phyloP scores from a whole-genome alignment of 345 rosid species.

The Corchorus capsularis region DNA sequence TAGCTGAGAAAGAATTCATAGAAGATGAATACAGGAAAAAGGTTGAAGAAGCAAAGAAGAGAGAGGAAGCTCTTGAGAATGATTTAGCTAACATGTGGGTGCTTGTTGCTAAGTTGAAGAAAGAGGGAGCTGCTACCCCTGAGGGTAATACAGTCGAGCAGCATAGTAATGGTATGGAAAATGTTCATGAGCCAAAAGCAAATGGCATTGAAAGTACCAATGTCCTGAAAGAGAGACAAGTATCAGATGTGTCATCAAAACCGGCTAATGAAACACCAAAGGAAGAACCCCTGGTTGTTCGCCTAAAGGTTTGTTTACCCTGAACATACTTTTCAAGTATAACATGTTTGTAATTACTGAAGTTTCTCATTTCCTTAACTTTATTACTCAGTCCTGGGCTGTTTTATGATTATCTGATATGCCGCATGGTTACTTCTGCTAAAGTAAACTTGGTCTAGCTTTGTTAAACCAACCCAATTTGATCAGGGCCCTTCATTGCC shows the following conservation, averaged over 20 bases:
- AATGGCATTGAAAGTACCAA: conserved; percentile 39
- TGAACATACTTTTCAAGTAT: neutral
- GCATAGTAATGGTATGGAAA: conserved; percentile 33
- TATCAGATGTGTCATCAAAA: conserved; percentile 43
- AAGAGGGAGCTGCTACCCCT: conserved; percentile 60
- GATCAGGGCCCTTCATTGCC: neutral
- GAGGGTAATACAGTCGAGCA: conserved; percentile 53
- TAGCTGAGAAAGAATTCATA: conserved; percentile 80
- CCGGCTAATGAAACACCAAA: conserved; percentile 56
- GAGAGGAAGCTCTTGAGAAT: conserved; percentile 92
- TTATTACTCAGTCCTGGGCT: neutral
- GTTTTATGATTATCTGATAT: neutral
- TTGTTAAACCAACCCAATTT: neutral
- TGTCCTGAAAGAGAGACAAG: conserved; percentile 58
- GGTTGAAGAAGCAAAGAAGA: conserved; percentile 81
- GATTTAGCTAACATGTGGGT: conserved; percentile 99
- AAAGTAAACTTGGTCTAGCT: neutral
- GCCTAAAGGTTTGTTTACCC: conserved; percentile 66
- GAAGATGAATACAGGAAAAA: conserved; percentile 85
- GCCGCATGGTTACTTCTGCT: neutral
- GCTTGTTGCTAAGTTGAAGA: conserved; percentile 97
- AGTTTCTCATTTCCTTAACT: neutral
- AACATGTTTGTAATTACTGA: neutral
- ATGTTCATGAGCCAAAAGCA: conserved; percentile 37
- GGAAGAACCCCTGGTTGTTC: conserved; percentile 92